Evolutionary conservation across 2,329 filamentous ascomycete genomes (phyloP).

Genomic region (Metarhizium guizhouense): DNA sequence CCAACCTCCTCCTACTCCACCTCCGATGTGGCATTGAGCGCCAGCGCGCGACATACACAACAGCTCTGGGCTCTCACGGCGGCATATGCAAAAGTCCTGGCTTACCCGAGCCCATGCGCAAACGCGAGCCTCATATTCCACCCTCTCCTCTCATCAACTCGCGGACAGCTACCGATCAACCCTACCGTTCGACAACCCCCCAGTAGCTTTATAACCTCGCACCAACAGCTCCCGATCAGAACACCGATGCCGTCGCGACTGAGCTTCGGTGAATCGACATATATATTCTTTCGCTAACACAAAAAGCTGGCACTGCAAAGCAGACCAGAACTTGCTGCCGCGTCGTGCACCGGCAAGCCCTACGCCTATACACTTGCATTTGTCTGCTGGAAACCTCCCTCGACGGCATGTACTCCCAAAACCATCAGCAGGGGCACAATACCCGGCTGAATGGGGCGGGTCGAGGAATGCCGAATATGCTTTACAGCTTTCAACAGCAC

Average conservation of each 20-base stretch:
- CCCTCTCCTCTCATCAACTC: conserved; percentile 23
- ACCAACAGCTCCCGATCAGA: conserved; percentile 4
- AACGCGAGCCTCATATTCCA: conserved; percentile 25
- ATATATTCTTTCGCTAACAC: neutral
- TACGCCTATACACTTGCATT: conserved; percentile 6
- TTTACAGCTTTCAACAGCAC: conserved; percentile 61
- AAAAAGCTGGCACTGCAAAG: conserved; percentile 11
- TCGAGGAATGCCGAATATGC: conserved; percentile 53
- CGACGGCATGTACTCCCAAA: conserved; percentile 63
- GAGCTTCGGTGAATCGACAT: conserved; percentile 9
- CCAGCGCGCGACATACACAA: conserved; percentile 4
- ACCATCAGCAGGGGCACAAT: conserved; percentile 64
- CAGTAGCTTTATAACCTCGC: conserved; percentile 1
- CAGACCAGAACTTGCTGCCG: conserved; percentile 13
- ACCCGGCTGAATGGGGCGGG: conserved; percentile 57
- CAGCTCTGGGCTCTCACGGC: conserved; percentile 8
- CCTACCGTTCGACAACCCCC: conserved; percentile 8
- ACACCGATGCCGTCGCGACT: conserved; percentile 16
- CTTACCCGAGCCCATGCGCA: conserved; percentile 26
- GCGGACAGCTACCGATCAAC: conserved; percentile 18
- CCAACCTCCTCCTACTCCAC: conserved; percentile 8
- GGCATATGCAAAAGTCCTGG: conserved; percentile 13
- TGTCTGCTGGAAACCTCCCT: conserved; percentile 10
- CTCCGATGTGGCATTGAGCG: conserved; percentile 21
- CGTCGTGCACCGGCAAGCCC: conserved; percentile 20